Conservation (phyloP, 768 basidiomycete species). For the Pleurotus sapidus region DNA sequence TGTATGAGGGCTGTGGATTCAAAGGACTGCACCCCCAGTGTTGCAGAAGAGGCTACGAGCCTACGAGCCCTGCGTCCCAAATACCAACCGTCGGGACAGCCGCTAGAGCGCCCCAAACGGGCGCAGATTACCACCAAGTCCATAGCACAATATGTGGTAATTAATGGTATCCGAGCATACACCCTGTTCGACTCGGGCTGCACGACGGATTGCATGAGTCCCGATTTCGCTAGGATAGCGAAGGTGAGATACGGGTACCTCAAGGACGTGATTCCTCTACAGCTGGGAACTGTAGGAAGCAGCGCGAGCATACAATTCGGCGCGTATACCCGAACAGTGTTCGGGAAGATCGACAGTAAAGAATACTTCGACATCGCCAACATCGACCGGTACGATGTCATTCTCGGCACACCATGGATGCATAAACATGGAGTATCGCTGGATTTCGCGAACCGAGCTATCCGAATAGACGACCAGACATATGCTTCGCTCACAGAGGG, state of each 20-base stretch:
- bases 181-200: conserved; percentile 15
- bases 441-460: conserved; percentile 15
- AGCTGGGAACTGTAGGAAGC: conserved; percentile 30
- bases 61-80: background rate
- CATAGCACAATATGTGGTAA: background rate
- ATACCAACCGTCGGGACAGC: background rate
- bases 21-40: background rate
- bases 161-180: conserved; percentile 10
- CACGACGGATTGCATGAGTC: conserved; percentile 16
- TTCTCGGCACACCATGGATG: conserved; percentile 34
- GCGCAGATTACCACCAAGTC: background rate
- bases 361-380: conserved; percentile 32
- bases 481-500: background rate
- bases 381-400: conserved; percentile 30
- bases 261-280: conserved; percentile 17
- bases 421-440: conserved; percentile 15
- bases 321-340: conserved; percentile 7
- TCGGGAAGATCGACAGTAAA: background rate
- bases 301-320: conserved; percentile 26
- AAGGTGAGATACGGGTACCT: conserved; percentile 10
- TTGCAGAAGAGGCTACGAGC: background rate
- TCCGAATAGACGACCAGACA: background rate
- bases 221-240: conserved; percentile 15
- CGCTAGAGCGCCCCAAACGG: background rate
- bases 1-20: background rate